These are phyloP conservation scores for Leccinellum luteum DNA, from an alignment of 768 basidiomycete species.

Conservation along the genomic window DNA sequence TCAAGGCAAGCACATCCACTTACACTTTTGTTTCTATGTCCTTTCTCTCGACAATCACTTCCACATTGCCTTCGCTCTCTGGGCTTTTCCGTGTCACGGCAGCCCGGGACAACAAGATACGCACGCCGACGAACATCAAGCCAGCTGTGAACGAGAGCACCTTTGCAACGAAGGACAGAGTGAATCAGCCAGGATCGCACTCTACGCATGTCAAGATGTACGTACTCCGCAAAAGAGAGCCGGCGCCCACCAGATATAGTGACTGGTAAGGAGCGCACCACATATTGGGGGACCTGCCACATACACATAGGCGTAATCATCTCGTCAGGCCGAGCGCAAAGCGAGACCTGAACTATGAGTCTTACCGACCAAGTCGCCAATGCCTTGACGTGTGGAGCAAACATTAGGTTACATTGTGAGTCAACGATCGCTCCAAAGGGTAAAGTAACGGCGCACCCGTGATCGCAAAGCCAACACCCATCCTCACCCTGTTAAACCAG, in stretches of 20 bases:
- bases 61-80: neutral
- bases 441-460: slow-evolving; percentile 29
- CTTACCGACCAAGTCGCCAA: slow-evolving; percentile 23
- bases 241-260: slow-evolving; percentile 57
- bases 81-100: too few relatives aligned
- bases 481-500: slow-evolving; percentile 24
- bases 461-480: slow-evolving; percentile 50
- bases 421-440: neutral
- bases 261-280: slow-evolving; percentile 49
- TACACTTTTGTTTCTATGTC: neutral
- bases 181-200: neutral
- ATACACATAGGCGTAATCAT: slow-evolving; percentile 12
- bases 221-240: slow-evolving; percentile 49
- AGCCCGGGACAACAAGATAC: slow-evolving; percentile 2
- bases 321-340: neutral
- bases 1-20: neutral
- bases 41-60: neutral
- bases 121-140: slow-evolving; percentile 11
- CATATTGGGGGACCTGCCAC: slow-evolving; percentile 51
- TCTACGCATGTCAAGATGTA: neutral
- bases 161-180: neutral
- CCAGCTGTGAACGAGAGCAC: neutral
- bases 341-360: neutral
- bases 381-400: slow-evolving; percentile 7
- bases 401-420: neutral